A percentile compares a stretch with the other conserved stretches of the same genome.
Evolutionary conservation across 2,329 filamentous ascomycete genomes (phyloP).

Genomic region (Didymosphaeria variabile): DNA sequence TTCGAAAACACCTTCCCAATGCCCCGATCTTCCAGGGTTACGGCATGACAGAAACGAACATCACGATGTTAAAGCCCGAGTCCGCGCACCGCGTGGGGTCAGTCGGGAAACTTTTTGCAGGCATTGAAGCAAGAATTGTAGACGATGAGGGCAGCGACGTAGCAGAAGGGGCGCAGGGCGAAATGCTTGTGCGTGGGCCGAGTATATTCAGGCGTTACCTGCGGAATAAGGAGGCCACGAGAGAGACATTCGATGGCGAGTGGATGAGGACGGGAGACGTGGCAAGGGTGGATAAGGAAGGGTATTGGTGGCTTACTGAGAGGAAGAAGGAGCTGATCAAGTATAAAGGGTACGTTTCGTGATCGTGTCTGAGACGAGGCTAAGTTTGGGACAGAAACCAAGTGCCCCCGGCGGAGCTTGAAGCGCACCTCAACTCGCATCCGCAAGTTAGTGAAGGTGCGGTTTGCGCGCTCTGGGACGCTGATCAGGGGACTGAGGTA

Average conservation of each 20-base stretch:
- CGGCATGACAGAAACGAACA: constrained; percentile 32
- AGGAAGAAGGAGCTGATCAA: constrained; percentile 48
- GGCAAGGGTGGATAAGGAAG: constrained; percentile 36
- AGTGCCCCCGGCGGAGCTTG: constrained; percentile 46
- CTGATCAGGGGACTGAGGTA: constrained; percentile 37
- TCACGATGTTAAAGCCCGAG: constrained; percentile 26
- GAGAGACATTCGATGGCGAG: constrained; percentile 33
- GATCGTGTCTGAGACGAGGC: neutral
- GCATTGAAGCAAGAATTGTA: constrained; percentile 37
- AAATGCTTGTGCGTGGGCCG: constrained; percentile 38
- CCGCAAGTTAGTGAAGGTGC: constrained; percentile 38
- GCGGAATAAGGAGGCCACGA: constrained; percentile 35
- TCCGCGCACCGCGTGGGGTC: constrained; percentile 22
- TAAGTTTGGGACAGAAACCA: constrained; percentile 27
- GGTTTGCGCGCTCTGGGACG: constrained; percentile 41
- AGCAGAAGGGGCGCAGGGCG: constrained; percentile 33
- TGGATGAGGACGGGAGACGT: constrained; percentile 48
- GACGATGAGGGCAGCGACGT: constrained; percentile 42
- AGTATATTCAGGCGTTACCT: constrained; percentile 42
- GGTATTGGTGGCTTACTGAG: constrained; percentile 43
- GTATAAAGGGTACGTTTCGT: constrained; percentile 34
- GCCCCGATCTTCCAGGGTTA: constrained; percentile 32
- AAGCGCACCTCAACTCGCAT: constrained; percentile 39
- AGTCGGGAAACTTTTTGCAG: constrained; percentile 29
- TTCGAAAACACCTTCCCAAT: constrained; percentile 19